Conservation (phyloP, 352 stramenopile genomes). For the Phytophthora nicotianae region DNA sequence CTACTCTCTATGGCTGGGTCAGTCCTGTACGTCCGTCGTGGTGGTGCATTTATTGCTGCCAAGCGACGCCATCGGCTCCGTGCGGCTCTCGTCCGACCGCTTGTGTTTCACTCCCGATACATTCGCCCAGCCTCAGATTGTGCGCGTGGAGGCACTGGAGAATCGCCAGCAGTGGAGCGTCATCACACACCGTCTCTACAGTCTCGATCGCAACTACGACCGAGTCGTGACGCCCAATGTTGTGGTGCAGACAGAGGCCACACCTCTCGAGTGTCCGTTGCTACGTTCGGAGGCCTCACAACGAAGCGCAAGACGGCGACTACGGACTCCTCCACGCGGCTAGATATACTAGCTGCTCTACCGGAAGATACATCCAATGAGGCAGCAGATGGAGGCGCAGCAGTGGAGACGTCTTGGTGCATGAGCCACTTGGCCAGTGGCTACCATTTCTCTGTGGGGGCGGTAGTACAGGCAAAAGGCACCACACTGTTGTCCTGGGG, state of each 20-base stretch:
- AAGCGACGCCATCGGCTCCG: slow-evolving; percentile 41
- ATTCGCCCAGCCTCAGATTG: slow-evolving; percentile 60
- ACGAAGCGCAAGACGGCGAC: slow-evolving; percentile 53
- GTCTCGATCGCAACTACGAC: slow-evolving; percentile 70
- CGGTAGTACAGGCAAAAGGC: slow-evolving; percentile 43
- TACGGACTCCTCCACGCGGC: slow-evolving; percentile 28
- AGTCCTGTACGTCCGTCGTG: slow-evolving; percentile 66
- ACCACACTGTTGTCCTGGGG: slow-evolving; percentile 60
- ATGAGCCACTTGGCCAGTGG: slow-evolving; percentile 64
- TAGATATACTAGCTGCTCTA: slow-evolving; percentile 43
- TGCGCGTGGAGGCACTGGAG: slow-evolving; percentile 64
- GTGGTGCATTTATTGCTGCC: slow-evolving; percentile 72
- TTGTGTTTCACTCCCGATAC: slow-evolving; percentile 76
- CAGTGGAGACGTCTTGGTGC: slow-evolving; percentile 37
- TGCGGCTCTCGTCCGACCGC: slow-evolving; percentile 67
- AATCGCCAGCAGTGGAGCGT: slow-evolving; percentile 47
- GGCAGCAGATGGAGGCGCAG: slow-evolving; percentile 1
- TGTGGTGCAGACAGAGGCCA: slow-evolving; percentile 53
- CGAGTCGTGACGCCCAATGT: slow-evolving; percentile 52
- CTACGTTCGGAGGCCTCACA: slow-evolving; percentile 50
- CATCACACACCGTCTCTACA: slow-evolving; percentile 69
- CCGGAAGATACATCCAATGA: slow-evolving; percentile 11
- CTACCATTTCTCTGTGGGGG: slow-evolving; percentile 64
- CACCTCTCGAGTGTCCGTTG: slow-evolving; percentile 37
- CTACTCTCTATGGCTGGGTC: slow-evolving; percentile 64